Evolutionary conservation across 345 rosid genomes (phyloP), one percentile per base, ranked within the genome.

Genomic region (Brassica nigra): DNA sequence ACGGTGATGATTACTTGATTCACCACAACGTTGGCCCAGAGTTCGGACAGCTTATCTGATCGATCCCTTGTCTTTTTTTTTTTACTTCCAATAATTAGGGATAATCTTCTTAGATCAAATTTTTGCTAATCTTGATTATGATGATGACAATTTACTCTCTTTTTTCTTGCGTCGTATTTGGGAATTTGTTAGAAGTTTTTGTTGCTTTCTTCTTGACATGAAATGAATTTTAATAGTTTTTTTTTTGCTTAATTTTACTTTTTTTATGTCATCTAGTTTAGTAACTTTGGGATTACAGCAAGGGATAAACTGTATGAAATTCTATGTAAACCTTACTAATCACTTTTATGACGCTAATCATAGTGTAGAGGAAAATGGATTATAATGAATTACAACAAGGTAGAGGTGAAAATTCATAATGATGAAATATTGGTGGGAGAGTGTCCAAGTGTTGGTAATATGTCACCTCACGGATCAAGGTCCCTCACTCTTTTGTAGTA

Each of bases 1-100:
- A 87, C 90, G 89, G 91, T 44, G 97, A 89, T 16, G 97, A 90
- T 84, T 90, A 89, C 86, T 84, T 90, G 88, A 92, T 92, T 85
- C 97, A 92, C 77, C 97, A 92, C 33, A 92, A 89, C 65, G 86
- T 87, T 85, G 97, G 97, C 1, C 91, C 97, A 55, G 91, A 92
- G 82, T 90, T 87, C 87, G 81, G 92, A 84, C 92, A 94, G 86
- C 85, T 91, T 69, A 90, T 90, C 83, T 90, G 77, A 81, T 58
- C 64, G 14, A 72, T 20, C 11, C 67, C 77, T 39, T 49, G 57
- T 49, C 12, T 80, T 61, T 61, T 67, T 73, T 66, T 81, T 27
- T 4, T 71, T 23, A 6, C 8, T 54, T 54, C 42, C 70, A 86
- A 88, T 80, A 75, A 71, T 75, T 75, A 75, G 83, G 76, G 64